Conservation (phyloP, 768 basidiomycete genomes). For the Collybia sp. region DNA sequence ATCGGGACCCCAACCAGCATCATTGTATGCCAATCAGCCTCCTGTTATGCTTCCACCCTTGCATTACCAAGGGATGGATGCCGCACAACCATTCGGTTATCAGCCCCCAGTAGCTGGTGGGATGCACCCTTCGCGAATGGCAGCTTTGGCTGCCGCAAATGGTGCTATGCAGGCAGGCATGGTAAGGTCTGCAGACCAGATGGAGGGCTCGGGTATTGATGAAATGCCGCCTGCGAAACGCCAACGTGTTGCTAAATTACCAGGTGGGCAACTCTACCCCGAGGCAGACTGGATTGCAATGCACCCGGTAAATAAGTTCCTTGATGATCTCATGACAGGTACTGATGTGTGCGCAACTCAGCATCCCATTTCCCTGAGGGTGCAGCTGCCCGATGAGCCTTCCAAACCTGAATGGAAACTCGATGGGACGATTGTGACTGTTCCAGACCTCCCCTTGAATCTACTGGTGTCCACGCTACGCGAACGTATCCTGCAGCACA, state of each 20-base stretch:
- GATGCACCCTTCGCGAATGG: constrained; percentile 67
- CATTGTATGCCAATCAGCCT: constrained; percentile 50
- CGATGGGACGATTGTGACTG: constrained; percentile 70
- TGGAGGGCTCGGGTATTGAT: constrained; percentile 55
- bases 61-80: constrained; percentile 77
- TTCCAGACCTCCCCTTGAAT: constrained; percentile 81
- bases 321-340: neutral
- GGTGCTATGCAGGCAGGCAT: constrained; percentile 55
- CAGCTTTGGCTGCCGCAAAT: constrained; percentile 51
- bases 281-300: constrained; percentile 88
- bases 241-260: constrained; percentile 80
- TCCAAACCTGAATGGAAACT: constrained; percentile 93
- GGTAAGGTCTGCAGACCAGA: constrained; percentile 77
- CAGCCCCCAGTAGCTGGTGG: constrained; percentile 59
- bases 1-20: constrained; percentile 89
- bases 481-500: constrained; percentile 78
- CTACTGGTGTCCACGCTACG: constrained; percentile 85
- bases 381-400: constrained; percentile 80
- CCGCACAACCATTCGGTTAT: constrained; percentile 75
- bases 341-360: constrained; percentile 15
- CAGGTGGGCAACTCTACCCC: constrained; percentile 78
- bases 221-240: constrained; percentile 82
- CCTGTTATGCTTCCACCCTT: constrained; percentile 84
- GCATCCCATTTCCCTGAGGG: constrained; percentile 82
- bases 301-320: constrained; percentile 61